phyloP scores from a whole-genome alignment of 306 rosid genomes.

The Malus orientalis region DNA sequence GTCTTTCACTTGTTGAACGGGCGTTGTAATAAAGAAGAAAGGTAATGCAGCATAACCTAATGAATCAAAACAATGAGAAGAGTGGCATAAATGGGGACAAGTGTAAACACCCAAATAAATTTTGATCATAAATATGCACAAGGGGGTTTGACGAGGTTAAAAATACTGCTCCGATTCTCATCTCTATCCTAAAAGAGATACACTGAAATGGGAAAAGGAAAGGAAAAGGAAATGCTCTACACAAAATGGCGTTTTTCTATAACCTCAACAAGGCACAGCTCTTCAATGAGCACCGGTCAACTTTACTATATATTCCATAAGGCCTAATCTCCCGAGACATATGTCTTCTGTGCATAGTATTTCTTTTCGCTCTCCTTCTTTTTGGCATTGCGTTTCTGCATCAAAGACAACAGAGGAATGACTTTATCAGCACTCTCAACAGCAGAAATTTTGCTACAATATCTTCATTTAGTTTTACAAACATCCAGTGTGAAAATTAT shows the following conservation, averaged over 20 bases:
- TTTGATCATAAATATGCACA: conserved; percentile 9
- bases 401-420: neutral
- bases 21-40: neutral
- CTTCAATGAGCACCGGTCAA: conserved; percentile 16
- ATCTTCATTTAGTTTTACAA: neutral
- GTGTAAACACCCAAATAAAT: neutral
- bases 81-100: neutral
- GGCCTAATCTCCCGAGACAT: conserved; percentile 71
- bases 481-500: neutral
- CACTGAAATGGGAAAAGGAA: conserved; percentile 1
- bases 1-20: neutral
- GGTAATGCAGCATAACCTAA: neutral
- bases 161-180: neutral
- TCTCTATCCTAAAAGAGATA: neutral
- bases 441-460: neutral
- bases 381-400: conserved; percentile 91
- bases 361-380: conserved; percentile 71
- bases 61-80: neutral
- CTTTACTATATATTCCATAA: conserved; percentile 7
- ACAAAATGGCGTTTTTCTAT: conserved; percentile 15
- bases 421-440: neutral
- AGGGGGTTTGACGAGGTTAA: neutral
- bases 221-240: neutral
- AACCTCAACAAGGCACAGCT: conserved; percentile 17
- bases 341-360: conserved; percentile 73